phyloP scores from a whole-genome alignment of 2,329 filamentous ascomycete genomes.

The Fusarium xylarioides region DNA sequence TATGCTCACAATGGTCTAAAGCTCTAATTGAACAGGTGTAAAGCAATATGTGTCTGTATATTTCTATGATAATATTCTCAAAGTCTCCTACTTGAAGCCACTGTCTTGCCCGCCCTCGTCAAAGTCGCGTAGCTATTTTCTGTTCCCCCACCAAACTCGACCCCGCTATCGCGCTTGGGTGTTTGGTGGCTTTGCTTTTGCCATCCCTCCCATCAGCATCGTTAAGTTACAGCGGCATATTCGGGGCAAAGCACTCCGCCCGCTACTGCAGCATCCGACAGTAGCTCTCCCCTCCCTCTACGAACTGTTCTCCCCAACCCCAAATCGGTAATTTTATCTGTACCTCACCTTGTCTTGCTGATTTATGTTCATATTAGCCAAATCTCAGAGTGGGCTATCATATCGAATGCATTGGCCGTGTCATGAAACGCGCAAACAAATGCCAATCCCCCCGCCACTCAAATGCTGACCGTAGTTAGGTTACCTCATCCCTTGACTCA shows the following conservation, averaged over 20 bases:
- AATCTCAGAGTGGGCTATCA: slow-evolving; percentile 8
- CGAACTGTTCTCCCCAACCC: slow-evolving; percentile 26
- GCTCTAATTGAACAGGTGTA: accelerated
- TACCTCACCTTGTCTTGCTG: background rate
- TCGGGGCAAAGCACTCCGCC: slow-evolving; percentile 42
- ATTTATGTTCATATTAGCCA: slow-evolving; percentile 17
- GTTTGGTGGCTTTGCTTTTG: slow-evolving; percentile 28
- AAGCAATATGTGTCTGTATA: background rate
- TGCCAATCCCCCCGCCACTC: slow-evolving; percentile 6
- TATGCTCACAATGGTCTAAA: background rate
- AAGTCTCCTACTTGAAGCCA: slow-evolving; percentile 1
- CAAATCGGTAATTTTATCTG: slow-evolving; percentile 14
- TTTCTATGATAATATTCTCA: background rate
- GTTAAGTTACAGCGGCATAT: slow-evolving; percentile 24
- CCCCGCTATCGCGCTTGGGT: slow-evolving; percentile 30
- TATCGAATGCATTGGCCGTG: background rate
- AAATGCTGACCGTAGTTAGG: slow-evolving; percentile 12
- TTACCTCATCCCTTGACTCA: slow-evolving; percentile 3
- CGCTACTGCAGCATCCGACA: slow-evolving; percentile 41
- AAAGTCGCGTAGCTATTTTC: slow-evolving; percentile 26
- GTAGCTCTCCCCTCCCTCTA: slow-evolving; percentile 31
- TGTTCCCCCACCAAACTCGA: slow-evolving; percentile 34
- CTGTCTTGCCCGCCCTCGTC: slow-evolving; percentile 20
- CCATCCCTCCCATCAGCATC: background rate
- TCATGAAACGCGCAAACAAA: background rate